A percentile compares a stretch with the other conserved stretches of the same genome.
phyloP scores from a whole-genome alignment of 306 rosid genomes.

The Canavalia ensiformis region DNA sequence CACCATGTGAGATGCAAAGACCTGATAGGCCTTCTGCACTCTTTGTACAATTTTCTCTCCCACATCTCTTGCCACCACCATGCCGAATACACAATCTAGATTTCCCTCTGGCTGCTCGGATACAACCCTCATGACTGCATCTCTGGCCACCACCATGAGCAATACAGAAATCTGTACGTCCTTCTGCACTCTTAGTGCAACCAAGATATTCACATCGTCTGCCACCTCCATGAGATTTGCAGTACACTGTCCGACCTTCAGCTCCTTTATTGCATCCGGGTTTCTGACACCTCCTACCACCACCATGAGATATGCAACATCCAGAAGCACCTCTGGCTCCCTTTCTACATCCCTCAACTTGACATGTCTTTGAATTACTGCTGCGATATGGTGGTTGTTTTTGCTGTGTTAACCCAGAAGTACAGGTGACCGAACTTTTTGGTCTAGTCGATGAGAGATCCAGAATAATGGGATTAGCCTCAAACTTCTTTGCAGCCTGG shows the following conservation, averaged over 20 bases:
- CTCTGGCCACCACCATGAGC: constrained; percentile 98
- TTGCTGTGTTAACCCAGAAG: constrained; percentile 73
- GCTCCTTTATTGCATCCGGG: constrained; percentile 94
- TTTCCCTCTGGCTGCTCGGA: constrained; percentile 95
- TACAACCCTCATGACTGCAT: constrained; percentile 82
- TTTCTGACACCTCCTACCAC: constrained; percentile 94
- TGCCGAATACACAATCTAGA: constrained; percentile 95
- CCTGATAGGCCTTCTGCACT: constrained; percentile 98
- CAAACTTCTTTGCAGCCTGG: constrained; percentile 57
- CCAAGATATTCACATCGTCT: constrained; percentile 91
- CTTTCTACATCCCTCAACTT: constrained; percentile 92
- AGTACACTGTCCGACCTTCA: constrained; percentile 93
- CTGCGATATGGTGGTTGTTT: constrained; percentile 62
- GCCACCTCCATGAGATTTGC: constrained; percentile 99
- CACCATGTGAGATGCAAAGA: constrained; percentile 96
- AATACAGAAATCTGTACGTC: constrained; percentile 92
- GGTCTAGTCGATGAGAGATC: constrained; percentile 68
- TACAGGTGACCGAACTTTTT: constrained; percentile 82
- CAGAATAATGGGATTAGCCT: constrained; percentile 52
- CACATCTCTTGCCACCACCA: constrained; percentile 98
- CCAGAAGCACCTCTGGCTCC: constrained; percentile 99
- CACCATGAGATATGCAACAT: constrained; percentile 93
- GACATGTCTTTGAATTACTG: constrained; percentile 77
- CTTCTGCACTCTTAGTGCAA: constrained; percentile 98
- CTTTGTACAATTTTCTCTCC: constrained; percentile 85